Evolutionary conservation across 768 basidiomycete species (phyloP).

Genomic region (Hygrocybe punicea): DNA sequence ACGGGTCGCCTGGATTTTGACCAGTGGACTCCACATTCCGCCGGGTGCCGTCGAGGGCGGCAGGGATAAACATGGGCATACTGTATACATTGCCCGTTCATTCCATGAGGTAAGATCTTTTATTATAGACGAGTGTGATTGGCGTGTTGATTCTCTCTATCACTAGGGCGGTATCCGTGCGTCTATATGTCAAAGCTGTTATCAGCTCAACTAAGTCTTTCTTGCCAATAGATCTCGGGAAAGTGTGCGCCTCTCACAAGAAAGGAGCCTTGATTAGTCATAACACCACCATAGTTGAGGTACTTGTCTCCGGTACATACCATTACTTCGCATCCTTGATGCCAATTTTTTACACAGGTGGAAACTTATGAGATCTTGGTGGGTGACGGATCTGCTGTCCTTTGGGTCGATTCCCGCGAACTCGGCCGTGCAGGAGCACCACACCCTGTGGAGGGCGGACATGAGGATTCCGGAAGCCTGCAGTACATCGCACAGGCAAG

Average conservation of each 20-base stretch:
- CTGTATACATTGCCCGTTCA: slow-evolving; percentile 57
- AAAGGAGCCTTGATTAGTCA: slow-evolving; percentile 67
- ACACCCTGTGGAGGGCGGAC: slow-evolving; percentile 64
- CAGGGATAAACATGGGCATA: slow-evolving; percentile 44
- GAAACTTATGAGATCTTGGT: slow-evolving; percentile 68
- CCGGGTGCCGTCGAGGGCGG: slow-evolving; percentile 54
- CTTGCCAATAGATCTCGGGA: slow-evolving; percentile 54
- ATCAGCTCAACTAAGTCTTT: background rate
- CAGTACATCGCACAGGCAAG: slow-evolving; percentile 61
- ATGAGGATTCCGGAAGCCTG: slow-evolving; percentile 55
- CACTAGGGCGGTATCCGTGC: slow-evolving; percentile 9
- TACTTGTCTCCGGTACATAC: slow-evolving; percentile 25
- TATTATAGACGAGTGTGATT: background rate
- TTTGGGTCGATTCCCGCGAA: slow-evolving; percentile 52
- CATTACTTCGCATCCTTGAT: background rate
- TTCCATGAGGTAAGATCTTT: slow-evolving; percentile 50
- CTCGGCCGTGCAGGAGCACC: slow-evolving; percentile 38
- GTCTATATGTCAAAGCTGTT: background rate
- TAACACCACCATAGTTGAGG: slow-evolving; percentile 55
- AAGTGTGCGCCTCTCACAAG: slow-evolving; percentile 54
- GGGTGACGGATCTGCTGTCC: slow-evolving; percentile 53
- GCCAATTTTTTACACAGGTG: slow-evolving; percentile 38
- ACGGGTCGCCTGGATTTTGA: slow-evolving; percentile 62
- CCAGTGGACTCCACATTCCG: slow-evolving; percentile 58
- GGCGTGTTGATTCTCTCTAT: background rate